Conservation (phyloP, 2,329 filamentous ascomycete species). For the Cladophialophora chaetospira region DNA sequence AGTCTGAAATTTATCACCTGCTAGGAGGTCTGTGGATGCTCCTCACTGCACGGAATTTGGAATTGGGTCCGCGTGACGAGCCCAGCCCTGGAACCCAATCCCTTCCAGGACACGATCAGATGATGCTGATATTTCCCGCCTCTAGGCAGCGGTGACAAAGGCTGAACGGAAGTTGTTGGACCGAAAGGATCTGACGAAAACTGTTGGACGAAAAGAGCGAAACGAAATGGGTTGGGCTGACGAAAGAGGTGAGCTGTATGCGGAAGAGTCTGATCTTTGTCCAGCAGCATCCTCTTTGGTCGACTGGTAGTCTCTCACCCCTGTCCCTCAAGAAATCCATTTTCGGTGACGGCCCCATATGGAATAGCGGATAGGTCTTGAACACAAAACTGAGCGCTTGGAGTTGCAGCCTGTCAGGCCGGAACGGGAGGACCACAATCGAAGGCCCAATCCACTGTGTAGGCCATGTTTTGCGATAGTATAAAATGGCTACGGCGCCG, state of each 20-base stretch:
- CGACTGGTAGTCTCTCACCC: background rate
- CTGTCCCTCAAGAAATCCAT: background rate
- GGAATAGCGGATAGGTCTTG: background rate
- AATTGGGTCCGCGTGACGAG: background rate
- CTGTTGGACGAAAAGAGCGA: background rate
- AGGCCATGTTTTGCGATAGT: background rate
- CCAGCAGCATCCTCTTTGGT: background rate
- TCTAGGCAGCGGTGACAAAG: background rate
- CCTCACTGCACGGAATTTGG: background rate
- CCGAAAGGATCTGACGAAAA: background rate
- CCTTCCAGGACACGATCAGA: background rate
- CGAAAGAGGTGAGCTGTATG: background rate
- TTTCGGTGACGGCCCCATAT: background rate
- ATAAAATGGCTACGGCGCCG: background rate
- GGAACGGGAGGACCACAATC: background rate
- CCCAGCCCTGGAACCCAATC: background rate
- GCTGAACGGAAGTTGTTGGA: no score
- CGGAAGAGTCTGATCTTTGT: no score
- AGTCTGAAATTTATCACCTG: background rate
- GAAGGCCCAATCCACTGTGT: background rate
- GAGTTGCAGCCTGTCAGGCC: background rate
- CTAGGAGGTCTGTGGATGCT: background rate
- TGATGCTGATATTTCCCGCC: background rate
- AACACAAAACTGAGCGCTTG: background rate
- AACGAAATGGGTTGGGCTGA: background rate